Percentiles rank a stretch among this genome's conserved stretches.
phyloP scores from a whole-genome alignment of 2,329 filamentous ascomycete genomes.

The Fusarium pseudoanthophilum region DNA sequence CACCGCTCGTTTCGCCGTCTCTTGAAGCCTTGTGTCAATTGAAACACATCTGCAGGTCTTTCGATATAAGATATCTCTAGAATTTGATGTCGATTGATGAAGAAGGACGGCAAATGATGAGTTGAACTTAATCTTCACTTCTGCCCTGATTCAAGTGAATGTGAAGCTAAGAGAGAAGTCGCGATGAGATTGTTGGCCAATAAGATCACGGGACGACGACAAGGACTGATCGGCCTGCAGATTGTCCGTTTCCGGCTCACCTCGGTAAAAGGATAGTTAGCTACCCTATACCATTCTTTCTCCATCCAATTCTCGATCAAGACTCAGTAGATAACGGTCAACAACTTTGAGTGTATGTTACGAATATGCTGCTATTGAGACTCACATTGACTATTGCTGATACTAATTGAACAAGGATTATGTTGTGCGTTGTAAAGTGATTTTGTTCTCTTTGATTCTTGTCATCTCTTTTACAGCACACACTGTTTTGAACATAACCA shows the following conservation, averaged over 20 bases:
- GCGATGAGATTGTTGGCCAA: slow-evolving; percentile 39
- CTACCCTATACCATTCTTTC: slow-evolving; percentile 21
- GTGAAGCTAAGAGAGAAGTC: slow-evolving; percentile 33
- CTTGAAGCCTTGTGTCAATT: neutral
- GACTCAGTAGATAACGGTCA: neutral
- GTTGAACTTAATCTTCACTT: slow-evolving; percentile 15
- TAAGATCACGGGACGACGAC: slow-evolving; percentile 20
- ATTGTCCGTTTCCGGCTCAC: slow-evolving; percentile 40
- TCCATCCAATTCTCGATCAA: neutral
- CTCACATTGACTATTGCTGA: neutral
- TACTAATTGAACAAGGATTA: neutral
- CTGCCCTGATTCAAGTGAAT: slow-evolving; percentile 23
- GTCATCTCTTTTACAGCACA: neutral
- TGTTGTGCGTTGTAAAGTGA: neutral
- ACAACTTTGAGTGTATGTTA: neutral
- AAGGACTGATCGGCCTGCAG: slow-evolving; percentile 20
- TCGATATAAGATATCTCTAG: neutral
- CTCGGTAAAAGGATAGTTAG: neutral
- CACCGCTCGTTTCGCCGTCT: slow-evolving; percentile 2
- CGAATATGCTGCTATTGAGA: neutral
- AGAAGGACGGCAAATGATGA: slow-evolving; percentile 17
- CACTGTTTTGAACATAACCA: accelerated
- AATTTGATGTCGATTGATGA: neutral
- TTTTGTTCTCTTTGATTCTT: neutral
- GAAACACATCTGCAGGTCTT: neutral